These are phyloP conservation scores for Pisolithus tinctorius DNA, from an alignment of 768 basidiomycete genomes.

Conservation along the genomic window DNA sequence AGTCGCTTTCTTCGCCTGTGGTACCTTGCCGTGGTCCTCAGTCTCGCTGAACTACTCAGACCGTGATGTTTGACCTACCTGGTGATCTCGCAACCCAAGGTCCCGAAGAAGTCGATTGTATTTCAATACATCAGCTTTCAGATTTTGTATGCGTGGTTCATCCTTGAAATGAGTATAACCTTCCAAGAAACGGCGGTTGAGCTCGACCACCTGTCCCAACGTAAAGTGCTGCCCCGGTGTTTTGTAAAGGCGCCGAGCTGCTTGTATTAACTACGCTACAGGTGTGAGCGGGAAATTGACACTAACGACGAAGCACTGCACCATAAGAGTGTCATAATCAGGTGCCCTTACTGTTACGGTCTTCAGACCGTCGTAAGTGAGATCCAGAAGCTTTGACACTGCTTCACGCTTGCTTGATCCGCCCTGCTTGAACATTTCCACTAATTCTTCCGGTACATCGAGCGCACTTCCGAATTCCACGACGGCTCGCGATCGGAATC, in stretches of 20 bases:
- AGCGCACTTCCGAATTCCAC: conserved; percentile 92
- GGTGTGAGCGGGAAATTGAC: conserved; percentile 2
- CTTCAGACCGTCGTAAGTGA: conserved; percentile 90
- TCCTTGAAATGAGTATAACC: conserved; percentile 91
- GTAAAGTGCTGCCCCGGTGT: conserved; percentile 92
- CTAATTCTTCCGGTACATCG: conserved; percentile 80
- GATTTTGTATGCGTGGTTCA: conserved; percentile 81
- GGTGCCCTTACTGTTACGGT: conserved; percentile 94
- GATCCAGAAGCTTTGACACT: conserved; percentile 78
- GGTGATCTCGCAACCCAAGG: conserved; percentile 89
- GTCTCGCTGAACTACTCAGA: neutral
- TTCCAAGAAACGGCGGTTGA: conserved; percentile 88
- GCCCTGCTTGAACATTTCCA: conserved; percentile 88
- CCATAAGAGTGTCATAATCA: conserved; percentile 98
- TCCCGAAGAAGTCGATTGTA: conserved; percentile 87
- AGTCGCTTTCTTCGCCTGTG: conserved; percentile 74
- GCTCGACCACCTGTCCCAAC: conserved; percentile 90
- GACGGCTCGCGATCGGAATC: conserved; percentile 94
- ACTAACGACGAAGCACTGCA: conserved; percentile 28
- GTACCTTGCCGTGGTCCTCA: conserved; percentile 47
- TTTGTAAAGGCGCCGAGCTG: conserved; percentile 87
- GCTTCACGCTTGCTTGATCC: conserved; percentile 87
- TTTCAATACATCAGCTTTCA: conserved; percentile 73
- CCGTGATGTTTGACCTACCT: conserved; percentile 40
- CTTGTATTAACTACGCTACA: conserved; percentile 77